Percentiles rank a stretch among this genome's conserved stretches.
Conservation (phyloP, 345 rosid species). For the Linum tenue region DNA sequence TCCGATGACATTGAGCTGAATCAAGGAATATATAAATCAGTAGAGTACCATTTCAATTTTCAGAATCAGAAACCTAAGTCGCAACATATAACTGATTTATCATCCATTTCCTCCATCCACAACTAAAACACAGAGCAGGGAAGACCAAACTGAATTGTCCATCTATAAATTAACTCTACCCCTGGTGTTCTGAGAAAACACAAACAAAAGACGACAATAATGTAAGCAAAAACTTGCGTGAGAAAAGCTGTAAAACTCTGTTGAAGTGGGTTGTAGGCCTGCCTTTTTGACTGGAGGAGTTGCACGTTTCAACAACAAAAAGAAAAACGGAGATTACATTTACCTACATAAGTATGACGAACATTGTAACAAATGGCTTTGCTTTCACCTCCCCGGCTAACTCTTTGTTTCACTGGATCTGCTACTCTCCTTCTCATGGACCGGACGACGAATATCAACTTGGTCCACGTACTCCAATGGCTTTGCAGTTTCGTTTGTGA, state of each 20-base stretch:
- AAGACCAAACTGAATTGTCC: not conserved
- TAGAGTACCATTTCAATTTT: not conserved
- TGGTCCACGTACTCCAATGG: slow-evolving; percentile 63
- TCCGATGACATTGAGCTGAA: too few species aligned
- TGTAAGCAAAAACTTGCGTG: not conserved
- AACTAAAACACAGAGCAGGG: not conserved
- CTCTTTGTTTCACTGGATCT: slow-evolving; percentile 20
- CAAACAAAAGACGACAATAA: not conserved
- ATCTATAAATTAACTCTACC: not conserved
- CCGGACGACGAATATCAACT: slow-evolving; percentile 63
- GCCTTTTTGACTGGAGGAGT: not conserved
- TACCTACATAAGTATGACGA: not conserved
- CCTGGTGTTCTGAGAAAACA: not conserved
- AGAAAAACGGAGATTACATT: not conserved
- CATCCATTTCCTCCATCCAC: not conserved
- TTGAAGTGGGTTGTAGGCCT: not conserved
- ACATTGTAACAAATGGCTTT: not conserved
- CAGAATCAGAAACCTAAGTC: not conserved
- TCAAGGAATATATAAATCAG: not conserved
- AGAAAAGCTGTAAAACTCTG: not conserved
- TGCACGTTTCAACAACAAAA: not conserved
- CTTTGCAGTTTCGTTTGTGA: slow-evolving; percentile 61
- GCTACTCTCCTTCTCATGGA: slow-evolving; percentile 11
- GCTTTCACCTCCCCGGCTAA: slow-evolving; percentile 17
- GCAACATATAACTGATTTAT: not conserved